Evolutionary conservation across 352 stramenopile species (phyloP).

Genomic region (Phytophthora brassicae): DNA sequence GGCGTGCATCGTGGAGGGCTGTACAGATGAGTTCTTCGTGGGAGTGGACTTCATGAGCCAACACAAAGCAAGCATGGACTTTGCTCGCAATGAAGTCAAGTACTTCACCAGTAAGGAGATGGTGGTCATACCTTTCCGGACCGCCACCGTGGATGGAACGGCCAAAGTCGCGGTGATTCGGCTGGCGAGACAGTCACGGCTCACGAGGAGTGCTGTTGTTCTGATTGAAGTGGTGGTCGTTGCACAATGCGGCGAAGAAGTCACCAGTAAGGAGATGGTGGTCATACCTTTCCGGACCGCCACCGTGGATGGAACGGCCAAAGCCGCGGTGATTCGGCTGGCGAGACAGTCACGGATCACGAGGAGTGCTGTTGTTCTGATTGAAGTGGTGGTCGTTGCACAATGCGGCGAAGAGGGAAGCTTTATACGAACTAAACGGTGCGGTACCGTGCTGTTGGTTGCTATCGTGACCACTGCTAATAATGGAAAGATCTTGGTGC

Average conservation of each 20-base stretch:
- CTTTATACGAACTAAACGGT: not conserved
- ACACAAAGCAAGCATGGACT: not conserved
- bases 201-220: not conserved
- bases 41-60: not conserved
- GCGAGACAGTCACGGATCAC: not conserved
- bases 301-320: not conserved
- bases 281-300: not conserved
- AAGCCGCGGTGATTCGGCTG: not conserved
- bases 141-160: not conserved
- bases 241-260: not conserved
- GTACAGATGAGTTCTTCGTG: conserved; percentile 1
- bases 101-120: not conserved
- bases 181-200: not conserved
- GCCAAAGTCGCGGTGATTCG: not conserved
- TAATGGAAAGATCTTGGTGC: conserved; percentile 1
- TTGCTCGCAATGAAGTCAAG: not conserved
- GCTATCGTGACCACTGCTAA: conserved; percentile 4
- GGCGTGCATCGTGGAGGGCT: not conserved
- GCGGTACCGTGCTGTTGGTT: conserved; percentile 4
- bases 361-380: not conserved
- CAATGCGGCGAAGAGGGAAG: not conserved
- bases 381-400: not conserved
- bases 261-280: not conserved
- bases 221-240: not conserved
- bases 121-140: conserved; percentile 1